phyloP scores from a whole-genome alignment of 371 early-diverging fungal species.

The Coemansia sp. region DNA sequence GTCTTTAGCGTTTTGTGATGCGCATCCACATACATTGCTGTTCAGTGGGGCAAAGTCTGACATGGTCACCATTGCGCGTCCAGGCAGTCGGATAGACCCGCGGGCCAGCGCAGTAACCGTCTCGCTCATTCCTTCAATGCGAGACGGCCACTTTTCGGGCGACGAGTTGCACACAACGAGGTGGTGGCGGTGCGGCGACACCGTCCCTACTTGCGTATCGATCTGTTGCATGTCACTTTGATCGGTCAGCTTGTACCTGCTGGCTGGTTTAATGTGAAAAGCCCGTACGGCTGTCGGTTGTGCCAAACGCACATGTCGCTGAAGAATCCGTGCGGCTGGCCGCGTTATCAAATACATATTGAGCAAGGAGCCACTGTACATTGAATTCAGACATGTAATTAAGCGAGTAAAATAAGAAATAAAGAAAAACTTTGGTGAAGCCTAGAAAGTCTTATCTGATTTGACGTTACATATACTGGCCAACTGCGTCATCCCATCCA shows the following conservation, averaged over 20 bases:
- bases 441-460: neutral
- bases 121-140: constrained; percentile 44
- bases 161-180: constrained; percentile 46
- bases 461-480: neutral
- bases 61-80: constrained; percentile 46
- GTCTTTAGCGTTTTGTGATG: neutral
- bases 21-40: neutral
- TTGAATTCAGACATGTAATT: neutral
- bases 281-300: neutral
- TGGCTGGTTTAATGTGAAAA: neutral
- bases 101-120: constrained; percentile 35
- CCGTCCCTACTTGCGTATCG: constrained; percentile 34
- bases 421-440: neutral
- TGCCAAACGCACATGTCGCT: neutral
- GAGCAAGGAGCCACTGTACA: neutral
- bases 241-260: neutral
- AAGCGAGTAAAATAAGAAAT: constrained; percentile 1
- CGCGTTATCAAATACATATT: neutral
- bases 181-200: constrained; percentile 37
- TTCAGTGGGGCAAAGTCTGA: constrained; percentile 42
- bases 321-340: neutral
- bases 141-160: constrained; percentile 40
- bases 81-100: constrained; percentile 31
- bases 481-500: constrained; percentile 10
- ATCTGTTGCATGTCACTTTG: neutral